Evolutionary conservation across 2,329 filamentous ascomycete genomes (phyloP), one percentile per base, ranked within the genome.

Genomic region (Cladophialophora bantiana): DNA sequence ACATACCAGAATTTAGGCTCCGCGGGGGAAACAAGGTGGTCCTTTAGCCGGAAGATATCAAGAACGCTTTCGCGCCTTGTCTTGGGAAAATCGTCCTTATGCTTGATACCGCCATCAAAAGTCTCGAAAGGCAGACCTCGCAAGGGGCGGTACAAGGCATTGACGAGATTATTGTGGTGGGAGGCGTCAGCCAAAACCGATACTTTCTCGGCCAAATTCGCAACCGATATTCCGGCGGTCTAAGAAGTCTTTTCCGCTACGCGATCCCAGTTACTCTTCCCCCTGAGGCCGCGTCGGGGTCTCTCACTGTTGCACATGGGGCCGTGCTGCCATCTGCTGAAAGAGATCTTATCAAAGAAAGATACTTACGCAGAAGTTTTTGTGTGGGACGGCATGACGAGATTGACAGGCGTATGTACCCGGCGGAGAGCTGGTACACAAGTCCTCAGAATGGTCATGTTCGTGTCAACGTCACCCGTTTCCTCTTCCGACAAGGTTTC

Each of bases 101-200:
- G 58, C 45, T 60, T 10, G 38, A 35, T 15, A 60, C 26, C 10
- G 38, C 58, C 15, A 18, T 60, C 20, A 20, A n/a, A 52, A 42
- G 32, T 6, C 12, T 60, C 7, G 13, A 9, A 53, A 13, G 45
- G 10, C 42, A 31, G 2, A n/a, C 13, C 35, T 31, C 3, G n/a
- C 2, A 9, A 4, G 20, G 58, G 13, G 38, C 34, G n/a, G 4
- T 32, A 60, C 38, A 13, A 12, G 40, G 26, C 6, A 9, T 10
- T 7, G 34, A 40, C 26, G 58, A 60, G 35, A 18, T 60, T 31
- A 40, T 60, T 13, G 38, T 60, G 13, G 62, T 53, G 6, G 62
- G 62, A n/a, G 62, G 62, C 4, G 45, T 45, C 12, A 55, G 62
- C 31, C 42, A 42, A 26, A 60, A 52, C 32, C 15, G 7, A n/a